Base-by-base conservation (phyloP, 176 grass and related monocot species). In the Hsuehochloa calcarea region DNA sequence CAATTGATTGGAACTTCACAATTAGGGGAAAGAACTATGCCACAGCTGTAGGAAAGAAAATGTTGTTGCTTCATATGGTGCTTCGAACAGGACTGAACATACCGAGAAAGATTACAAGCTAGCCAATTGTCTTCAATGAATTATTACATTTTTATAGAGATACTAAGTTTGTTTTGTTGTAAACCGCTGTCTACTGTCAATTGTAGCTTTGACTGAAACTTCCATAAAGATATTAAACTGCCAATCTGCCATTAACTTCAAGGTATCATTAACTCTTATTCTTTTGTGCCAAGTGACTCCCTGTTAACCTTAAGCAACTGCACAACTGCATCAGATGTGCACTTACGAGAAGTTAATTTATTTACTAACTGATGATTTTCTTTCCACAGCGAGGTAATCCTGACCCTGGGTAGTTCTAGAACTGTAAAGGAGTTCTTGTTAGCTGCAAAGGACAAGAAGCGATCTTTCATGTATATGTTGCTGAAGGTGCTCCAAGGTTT, bases 401-500 rank as follows among this genome's bases (percentile, higher is more conserved):
- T 97, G 72, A 97, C 91, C 82, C 81, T 97, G 56, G 91, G 94
- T 16, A 75, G 90, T 71, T 97, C 91, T 70, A 97, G 85, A 84
- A 94, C 90, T 27, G 92, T 94, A 4, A 97, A 94, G 85, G 92
- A 92, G 59, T 94, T 97, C 17, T 85, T 92, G 76, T 97, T 66
- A 68, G 92, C 92, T 70, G 94, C 94, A 3, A 94, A 97, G 62
- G 91, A 94, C 54, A 97, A 97, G 82, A 97, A 97, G 5, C 66
- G 87, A 79, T 88, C 80, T 97, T 97, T 88, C 84, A 83, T 77
- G 91, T 94, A 85, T 94, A 90, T 94, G 90, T 97, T 82, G 92
- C 92, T 46, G 92, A 94, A 90, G 92, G 94, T 85, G 90, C 91
- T 88, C 92, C 94, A 67, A 94, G 91, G 94, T 97, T 66, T 78